Evolutionary conservation across 306 rosid species (phyloP).

Genomic region (Castanopsis chinensis): DNA sequence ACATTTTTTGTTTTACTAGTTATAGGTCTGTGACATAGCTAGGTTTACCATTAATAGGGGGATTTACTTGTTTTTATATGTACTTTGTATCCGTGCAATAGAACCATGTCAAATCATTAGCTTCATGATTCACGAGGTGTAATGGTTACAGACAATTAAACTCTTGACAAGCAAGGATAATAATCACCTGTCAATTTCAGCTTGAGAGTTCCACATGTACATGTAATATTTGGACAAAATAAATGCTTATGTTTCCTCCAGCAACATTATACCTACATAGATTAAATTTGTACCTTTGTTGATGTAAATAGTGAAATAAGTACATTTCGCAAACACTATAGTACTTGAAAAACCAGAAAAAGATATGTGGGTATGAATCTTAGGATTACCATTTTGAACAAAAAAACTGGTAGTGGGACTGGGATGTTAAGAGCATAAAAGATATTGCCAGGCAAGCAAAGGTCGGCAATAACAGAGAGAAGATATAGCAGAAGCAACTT

Average conservation of each 20-base stretch:
- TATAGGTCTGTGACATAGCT: too few relatives aligned
- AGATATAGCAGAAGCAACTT: constrained; percentile 39
- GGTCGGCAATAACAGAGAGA: constrained; percentile 23
- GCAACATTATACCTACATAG: too few relatives aligned
- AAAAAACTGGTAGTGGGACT: constrained; percentile 15
- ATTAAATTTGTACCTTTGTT: too few relatives aligned
- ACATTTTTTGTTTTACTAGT: too few relatives aligned
- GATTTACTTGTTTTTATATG: too few relatives aligned
- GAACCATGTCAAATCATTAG: not conserved
- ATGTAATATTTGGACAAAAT: too few relatives aligned
- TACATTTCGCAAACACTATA: not conserved
- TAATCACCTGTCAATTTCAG: too few relatives aligned
- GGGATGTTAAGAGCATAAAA: constrained; percentile 35
- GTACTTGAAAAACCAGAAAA: constrained; percentile 5
- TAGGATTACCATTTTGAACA: constrained; percentile 8
- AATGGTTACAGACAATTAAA: too few relatives aligned
- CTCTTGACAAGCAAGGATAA: too few relatives aligned
- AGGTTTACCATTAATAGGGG: not conserved
- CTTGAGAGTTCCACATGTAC: too few relatives aligned
- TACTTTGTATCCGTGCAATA: not conserved
- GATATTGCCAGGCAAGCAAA: constrained; percentile 41
- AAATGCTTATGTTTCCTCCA: too few relatives aligned
- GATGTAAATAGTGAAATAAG: constrained; percentile 2
- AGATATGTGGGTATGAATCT: not conserved
- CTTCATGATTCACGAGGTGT: too few relatives aligned